Conservation (phyloP, 1,284 basidiomycete species). For the Thecaphora thlaspeos region DNA sequence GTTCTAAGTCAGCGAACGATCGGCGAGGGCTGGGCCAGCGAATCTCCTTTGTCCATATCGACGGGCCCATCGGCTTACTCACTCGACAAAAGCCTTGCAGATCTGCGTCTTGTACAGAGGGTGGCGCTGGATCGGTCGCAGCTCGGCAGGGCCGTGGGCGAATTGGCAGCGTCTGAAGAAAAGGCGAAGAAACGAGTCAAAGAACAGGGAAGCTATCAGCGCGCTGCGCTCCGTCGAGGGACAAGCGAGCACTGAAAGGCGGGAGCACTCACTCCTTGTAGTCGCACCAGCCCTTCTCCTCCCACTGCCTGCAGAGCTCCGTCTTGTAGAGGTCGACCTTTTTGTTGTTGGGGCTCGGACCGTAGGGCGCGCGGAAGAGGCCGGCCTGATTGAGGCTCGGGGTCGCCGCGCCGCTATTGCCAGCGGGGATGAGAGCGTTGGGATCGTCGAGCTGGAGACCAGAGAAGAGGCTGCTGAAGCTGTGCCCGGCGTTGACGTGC, state of each 20-base stretch:
- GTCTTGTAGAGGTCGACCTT: conserved; percentile 88
- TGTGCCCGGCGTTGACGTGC: no score
- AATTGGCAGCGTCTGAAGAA: conserved; percentile 34
- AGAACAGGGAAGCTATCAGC: no score
- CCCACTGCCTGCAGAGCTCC: conserved; percentile 86
- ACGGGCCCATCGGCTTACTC: neutral
- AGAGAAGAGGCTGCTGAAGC: no score
- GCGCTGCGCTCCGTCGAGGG: no score
- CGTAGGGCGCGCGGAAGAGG: neutral
- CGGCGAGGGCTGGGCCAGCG: no score
- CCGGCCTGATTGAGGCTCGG: neutral
- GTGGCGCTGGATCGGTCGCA: conserved; percentile 75
- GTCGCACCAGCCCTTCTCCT: conserved; percentile 83
- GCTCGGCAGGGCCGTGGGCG: conserved; percentile 79
- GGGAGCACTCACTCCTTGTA: conserved; percentile 63
- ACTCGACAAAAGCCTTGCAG: conserved; percentile 73
- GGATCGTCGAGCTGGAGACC: no score
- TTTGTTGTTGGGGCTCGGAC: conserved; percentile 69
- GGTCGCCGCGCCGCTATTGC: no score
- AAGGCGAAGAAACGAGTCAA: neutral
- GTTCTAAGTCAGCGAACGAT: no score
- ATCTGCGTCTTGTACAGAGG: conserved; percentile 93
- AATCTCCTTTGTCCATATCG: no score
- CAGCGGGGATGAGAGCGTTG: no score
- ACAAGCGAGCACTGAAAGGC: neutral